These are phyloP conservation scores for Pseudopyrenochaeta lycopersici DNA, from an alignment of 2,329 filamentous ascomycete genomes.

Conservation along the genomic window DNA sequence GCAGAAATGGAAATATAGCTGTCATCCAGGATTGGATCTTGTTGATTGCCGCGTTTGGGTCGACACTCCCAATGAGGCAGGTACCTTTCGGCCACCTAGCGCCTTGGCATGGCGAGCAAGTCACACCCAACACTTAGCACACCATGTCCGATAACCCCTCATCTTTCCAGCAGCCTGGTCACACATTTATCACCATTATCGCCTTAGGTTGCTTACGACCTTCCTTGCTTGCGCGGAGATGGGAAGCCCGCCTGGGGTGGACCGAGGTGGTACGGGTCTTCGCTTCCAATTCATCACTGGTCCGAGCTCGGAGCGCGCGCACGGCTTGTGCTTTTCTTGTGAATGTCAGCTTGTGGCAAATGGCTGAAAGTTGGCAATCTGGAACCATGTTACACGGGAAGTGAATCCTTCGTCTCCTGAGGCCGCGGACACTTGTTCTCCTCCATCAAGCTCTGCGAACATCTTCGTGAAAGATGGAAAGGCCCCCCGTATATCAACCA, in stretches of 20 bases:
- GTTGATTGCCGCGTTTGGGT: constrained; percentile 33
- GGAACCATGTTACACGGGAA: constrained; percentile 10
- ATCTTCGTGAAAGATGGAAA: constrained; percentile 26
- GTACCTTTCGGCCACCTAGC: constrained; percentile 26
- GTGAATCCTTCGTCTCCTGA: constrained; percentile 2
- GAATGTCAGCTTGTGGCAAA: constrained; percentile 11
- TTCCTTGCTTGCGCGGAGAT: constrained; percentile 31
- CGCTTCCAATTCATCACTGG: constrained; percentile 31
- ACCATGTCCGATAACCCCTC: constrained; percentile 27
- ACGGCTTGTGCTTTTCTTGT: constrained; percentile 11
- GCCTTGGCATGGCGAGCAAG: constrained; percentile 33
- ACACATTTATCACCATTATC: constrained; percentile 32
- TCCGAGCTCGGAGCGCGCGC: constrained; percentile 30
- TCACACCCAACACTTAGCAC: constrained; percentile 23
- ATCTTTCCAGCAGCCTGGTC: constrained; percentile 22
- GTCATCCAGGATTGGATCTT: constrained; percentile 27
- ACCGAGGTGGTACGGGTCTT: constrained; percentile 13
- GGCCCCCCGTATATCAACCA: constrained; percentile 34
- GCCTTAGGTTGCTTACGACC: constrained; percentile 27
- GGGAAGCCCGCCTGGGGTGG: constrained; percentile 8
- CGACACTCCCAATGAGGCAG: constrained; percentile 33
- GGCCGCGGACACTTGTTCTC: constrained; percentile 6
- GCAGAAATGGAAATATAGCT: constrained; percentile 37
- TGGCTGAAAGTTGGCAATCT: constrained; percentile 11
- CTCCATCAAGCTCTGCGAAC: constrained; percentile 2